These are phyloP conservation scores for Apiosordaria backusii DNA, from an alignment of 495 filamentous ascomycete genomes.

Conservation along the genomic window DNA sequence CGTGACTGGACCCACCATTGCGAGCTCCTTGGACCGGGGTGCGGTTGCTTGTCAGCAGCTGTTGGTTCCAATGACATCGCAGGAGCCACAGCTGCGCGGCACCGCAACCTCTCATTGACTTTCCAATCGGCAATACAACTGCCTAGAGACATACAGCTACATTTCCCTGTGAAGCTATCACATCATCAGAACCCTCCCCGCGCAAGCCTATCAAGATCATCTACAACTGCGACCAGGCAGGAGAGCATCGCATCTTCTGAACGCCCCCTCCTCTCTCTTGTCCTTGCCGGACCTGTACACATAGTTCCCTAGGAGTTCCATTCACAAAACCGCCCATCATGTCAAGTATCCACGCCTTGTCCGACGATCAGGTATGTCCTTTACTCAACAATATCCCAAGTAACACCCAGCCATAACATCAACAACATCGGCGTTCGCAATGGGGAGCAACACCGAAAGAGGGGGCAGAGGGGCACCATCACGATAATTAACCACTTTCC, in stretches of 20 bases:
- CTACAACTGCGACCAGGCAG: not conserved
- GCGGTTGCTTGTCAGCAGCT: slow-evolving; percentile 14
- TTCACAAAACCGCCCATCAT: slow-evolving; percentile 54
- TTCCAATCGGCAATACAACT: not conserved
- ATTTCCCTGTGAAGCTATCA: not conserved
- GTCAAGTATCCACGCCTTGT: slow-evolving; percentile 90
- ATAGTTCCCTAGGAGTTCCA: slow-evolving; percentile 5
- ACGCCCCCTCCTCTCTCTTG: not conserved
- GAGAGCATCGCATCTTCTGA: not conserved
- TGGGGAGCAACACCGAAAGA: not conserved
- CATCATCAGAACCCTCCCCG: not conserved
- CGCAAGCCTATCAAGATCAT: not conserved
- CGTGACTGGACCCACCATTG: not conserved
- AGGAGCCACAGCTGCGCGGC: slow-evolving; percentile 9
- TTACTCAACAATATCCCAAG: too few relatives aligned
- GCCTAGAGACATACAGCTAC: not conserved
- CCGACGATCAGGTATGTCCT: slow-evolving; percentile 82
- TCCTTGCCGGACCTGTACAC: not conserved
- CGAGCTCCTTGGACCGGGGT: slow-evolving; percentile 9
- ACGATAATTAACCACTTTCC: slow-evolving; percentile 14
- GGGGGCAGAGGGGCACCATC: slow-evolving; percentile 7
- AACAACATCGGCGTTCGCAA: not conserved
- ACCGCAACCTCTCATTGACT: slow-evolving; percentile 1
- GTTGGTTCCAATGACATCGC: slow-evolving; percentile 22
- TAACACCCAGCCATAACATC: not conserved